These are phyloP conservation scores for Fraxinus greggii DNA, from an alignment of 305 asterid genomes.

Conservation along the genomic window DNA sequence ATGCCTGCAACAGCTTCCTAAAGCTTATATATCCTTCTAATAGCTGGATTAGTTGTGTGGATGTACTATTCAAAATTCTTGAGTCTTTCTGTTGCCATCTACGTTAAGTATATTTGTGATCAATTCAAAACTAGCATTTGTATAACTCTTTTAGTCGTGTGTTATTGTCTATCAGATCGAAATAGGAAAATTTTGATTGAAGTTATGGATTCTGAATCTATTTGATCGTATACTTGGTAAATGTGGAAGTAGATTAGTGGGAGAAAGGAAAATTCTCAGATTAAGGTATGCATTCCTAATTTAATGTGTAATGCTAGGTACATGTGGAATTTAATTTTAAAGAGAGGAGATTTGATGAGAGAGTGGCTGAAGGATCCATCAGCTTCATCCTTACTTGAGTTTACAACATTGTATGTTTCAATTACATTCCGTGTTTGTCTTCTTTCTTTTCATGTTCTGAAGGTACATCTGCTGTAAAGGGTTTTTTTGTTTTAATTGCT, in stretches of 20 bases:
- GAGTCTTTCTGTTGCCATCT: neutral
- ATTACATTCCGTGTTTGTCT: neutral
- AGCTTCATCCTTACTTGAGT: neutral
- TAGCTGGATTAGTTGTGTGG: neutral
- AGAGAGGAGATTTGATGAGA: neutral
- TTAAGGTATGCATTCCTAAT: neutral
- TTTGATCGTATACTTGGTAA: neutral
- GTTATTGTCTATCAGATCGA: neutral
- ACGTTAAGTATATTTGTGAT: neutral
- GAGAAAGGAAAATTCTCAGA: neutral
- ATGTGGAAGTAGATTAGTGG: neutral
- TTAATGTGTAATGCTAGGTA: neutral
- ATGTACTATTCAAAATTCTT: neutral
- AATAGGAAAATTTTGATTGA: neutral
- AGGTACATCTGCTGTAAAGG: neutral
- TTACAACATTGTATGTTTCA: neutral
- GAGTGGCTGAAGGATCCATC: neutral
- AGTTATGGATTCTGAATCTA: neutral
- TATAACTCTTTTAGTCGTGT: neutral
- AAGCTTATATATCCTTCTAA: neutral
- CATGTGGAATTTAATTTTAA: neutral
- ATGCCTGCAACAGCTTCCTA: neutral
- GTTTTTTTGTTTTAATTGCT: neutral
- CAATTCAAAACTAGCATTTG: neutral
- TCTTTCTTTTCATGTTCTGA: neutral